phyloP scores from a whole-genome alignment of 352 stramenopile species.

The Phytopythium chamaehyphon region DNA sequence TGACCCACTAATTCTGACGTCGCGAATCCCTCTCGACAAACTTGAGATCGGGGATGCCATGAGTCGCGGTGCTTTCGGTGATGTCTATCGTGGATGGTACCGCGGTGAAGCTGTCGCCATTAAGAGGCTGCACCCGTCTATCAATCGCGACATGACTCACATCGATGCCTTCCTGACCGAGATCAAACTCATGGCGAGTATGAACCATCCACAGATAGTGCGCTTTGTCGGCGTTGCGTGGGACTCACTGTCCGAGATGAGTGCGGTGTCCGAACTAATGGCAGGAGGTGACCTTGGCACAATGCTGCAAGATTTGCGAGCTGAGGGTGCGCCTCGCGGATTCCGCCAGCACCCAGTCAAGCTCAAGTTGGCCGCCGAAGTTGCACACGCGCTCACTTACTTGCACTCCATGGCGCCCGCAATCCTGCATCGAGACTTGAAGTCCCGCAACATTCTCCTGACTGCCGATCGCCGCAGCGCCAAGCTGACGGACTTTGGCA shows the following conservation, averaged over 20 bases:
- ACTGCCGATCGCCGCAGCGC: slow-evolving; percentile 5
- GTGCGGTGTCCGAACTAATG: slow-evolving; percentile 57
- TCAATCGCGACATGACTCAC: slow-evolving; percentile 34
- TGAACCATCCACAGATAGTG: slow-evolving; percentile 59
- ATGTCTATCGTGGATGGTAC: slow-evolving; percentile 46
- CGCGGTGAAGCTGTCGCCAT: slow-evolving; percentile 41
- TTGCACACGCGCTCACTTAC: slow-evolving; percentile 56
- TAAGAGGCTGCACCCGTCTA: slow-evolving; percentile 39
- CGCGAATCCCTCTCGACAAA: slow-evolving; percentile 49
- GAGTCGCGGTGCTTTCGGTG: slow-evolving; percentile 40
- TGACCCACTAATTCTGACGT: slow-evolving; percentile 21
- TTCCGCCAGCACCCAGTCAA: slow-evolving; percentile 40
- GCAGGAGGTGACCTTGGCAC: slow-evolving; percentile 34
- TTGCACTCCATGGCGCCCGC: slow-evolving; percentile 48
- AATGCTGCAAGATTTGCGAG: slow-evolving; percentile 14
- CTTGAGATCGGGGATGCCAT: slow-evolving; percentile 30
- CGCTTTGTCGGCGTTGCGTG: slow-evolving; percentile 55
- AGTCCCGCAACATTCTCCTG: slow-evolving; percentile 47
- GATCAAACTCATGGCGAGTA: slow-evolving; percentile 48
- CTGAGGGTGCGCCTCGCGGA: slow-evolving; percentile 3
- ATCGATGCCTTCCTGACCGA: slow-evolving; percentile 52
- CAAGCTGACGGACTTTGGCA: slow-evolving; percentile 43
- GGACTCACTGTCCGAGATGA: slow-evolving; percentile 40
- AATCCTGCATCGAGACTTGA: slow-evolving; percentile 40
- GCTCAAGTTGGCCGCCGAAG: slow-evolving; percentile 45